Percentiles rank a stretch among this genome's conserved stretches.
Evolutionary conservation across 805 yeast genomes (phyloP).

Genomic region (Ascoidea asiatica): DNA sequence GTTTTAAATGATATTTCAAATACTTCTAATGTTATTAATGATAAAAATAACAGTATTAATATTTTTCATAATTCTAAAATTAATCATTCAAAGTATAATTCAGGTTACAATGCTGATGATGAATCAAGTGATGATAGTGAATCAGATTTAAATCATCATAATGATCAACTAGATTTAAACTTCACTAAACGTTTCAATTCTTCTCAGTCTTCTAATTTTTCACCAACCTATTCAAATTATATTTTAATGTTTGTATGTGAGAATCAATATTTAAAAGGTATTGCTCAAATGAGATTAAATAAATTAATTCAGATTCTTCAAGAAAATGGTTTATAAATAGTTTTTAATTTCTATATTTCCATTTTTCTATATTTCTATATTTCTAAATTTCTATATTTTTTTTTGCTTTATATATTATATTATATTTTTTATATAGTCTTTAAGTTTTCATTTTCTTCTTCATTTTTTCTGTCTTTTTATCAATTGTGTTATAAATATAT

Average conservation of each 20-base stretch:
- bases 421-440: not conserved
- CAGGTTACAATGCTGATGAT: not conserved
- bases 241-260: not conserved
- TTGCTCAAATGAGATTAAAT: not conserved
- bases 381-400: not conserved
- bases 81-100: not conserved
- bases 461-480: no score
- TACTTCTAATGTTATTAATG: no score
- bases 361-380: not conserved
- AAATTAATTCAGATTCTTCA: conserved; percentile 11
- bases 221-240: not conserved
- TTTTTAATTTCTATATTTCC: no score
- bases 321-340: conserved; percentile 17
- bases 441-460: no score
- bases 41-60: no score
- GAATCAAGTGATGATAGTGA: not conserved
- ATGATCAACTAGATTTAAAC: no score
- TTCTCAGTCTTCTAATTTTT: no score
- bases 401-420: no score
- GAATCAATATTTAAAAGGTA: not conserved
- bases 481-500: no score
- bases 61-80: no score
- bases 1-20: no score
- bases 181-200: no score
- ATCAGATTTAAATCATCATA: not conserved